Evolutionary conservation across 345 rosid genomes (phyloP).

Genomic region (Xanthoceras sorbifolium): DNA sequence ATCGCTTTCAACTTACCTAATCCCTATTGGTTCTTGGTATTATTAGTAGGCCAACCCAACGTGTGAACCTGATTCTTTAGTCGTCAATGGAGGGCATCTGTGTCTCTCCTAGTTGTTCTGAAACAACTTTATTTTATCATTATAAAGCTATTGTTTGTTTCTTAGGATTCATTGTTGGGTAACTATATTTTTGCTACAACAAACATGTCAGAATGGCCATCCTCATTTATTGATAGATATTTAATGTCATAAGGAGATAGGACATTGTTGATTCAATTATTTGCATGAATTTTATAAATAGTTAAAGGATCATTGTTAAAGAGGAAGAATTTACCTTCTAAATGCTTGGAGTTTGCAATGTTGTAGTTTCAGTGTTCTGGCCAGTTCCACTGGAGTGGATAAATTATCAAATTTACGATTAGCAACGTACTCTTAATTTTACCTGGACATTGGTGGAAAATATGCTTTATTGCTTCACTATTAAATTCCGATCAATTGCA

Average conservation of each 20-base stretch:
- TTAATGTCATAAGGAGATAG: neutral
- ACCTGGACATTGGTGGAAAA: neutral
- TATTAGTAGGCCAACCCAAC: neutral
- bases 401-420: neutral
- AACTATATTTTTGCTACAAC: neutral
- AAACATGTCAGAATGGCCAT: neutral
- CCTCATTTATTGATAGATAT: neutral
- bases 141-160: neutral
- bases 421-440: neutral
- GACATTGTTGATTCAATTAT: neutral
- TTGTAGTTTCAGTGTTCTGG: neutral
- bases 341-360: neutral
- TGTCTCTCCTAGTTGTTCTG: neutral
- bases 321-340: neutral
- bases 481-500: neutral
- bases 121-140: neutral
- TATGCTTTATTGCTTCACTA: neutral
- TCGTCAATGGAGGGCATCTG: neutral
- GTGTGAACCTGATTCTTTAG: neutral
- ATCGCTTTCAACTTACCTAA: neutral
- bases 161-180: neutral
- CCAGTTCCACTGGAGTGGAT: neutral
- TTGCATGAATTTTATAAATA: neutral
- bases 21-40: neutral
- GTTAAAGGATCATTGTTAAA: neutral